Conservation (phyloP, 176 grass and related monocot genomes). For the Avena sativa region DNA sequence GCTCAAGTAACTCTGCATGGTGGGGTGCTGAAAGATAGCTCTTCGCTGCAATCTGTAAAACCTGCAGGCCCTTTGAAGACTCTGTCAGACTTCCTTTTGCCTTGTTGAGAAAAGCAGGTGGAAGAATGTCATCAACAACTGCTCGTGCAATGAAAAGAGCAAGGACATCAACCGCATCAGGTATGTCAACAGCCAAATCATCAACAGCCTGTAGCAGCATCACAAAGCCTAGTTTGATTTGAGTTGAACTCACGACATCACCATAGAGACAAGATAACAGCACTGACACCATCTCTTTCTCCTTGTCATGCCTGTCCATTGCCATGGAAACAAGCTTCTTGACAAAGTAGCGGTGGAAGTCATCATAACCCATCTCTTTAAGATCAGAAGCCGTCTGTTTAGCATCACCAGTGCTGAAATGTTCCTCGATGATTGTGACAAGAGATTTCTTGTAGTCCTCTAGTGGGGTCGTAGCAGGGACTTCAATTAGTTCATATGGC, state of each 20-base stretch:
- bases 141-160: conserved; percentile 92
- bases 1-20: conserved; percentile 89
- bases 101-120: conserved; percentile 81
- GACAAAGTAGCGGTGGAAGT: conserved; percentile 83
- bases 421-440: conserved; percentile 76
- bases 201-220: conserved; percentile 91
- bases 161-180: conserved; percentile 77
- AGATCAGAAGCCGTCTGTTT: conserved; percentile 81
- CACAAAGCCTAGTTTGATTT: conserved; percentile 84
- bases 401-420: conserved; percentile 86
- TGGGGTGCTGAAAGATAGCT: conserved; percentile 97
- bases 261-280: conserved; percentile 84
- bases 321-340: conserved; percentile 94
- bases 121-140: conserved; percentile 92
- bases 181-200: conserved; percentile 89
- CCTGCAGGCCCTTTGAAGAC: conserved; percentile 79
- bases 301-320: conserved; percentile 96
- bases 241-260: conserved; percentile 68
- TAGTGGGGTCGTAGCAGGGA: conserved; percentile 71
- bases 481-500: conserved; percentile 83
- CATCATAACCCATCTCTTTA: conserved; percentile 79
- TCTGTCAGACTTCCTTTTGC: conserved; percentile 67
- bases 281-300: conserved; percentile 96
- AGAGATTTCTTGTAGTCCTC: conserved; percentile 90
- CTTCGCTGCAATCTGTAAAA: conserved; percentile 88